Base-by-base conservation (phyloP, 2,329 filamentous ascomycete genomes). In the Penicillium sp. region DNA sequence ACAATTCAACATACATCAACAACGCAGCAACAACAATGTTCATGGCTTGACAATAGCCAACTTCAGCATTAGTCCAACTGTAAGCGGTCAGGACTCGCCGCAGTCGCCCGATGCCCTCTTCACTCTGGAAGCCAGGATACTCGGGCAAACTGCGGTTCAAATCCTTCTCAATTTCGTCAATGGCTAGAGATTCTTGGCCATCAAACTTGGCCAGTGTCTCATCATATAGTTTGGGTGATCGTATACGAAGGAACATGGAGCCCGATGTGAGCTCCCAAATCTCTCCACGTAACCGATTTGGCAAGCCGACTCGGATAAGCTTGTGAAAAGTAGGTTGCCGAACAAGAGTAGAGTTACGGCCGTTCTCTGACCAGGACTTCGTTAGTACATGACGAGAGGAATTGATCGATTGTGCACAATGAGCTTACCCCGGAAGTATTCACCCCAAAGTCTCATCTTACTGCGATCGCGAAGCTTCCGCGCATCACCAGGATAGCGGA, bases 31-130 rank as follows among this genome's bases (percentile, higher is more conserved):
- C 94, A 36, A 99, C 95, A 67, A 99, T 99, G 76, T 99, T 99
- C 95, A 99, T 99, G 62, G 95, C 95, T 78, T 99, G 95, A 75
- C 95, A 99, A 77, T 99, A 99, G 66, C 95, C 95, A 56, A 99
- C 93, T 65, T 97, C 92, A 54, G 91, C 85, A 70, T 99, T 95
- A 50, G 89, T 91, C 95, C 95, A 99, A 78, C 93, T 97, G 79
- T 99, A 99, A 4, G 95, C 95, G 1, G 94, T 98, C 56, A 99
- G 82, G 39, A 99, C 95, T 58, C 94, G 86, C 60, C 95, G 88
- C 62, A 99, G 81, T 19, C 95, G 86, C 46, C 89, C 91, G 65
- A 99, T 99, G 16, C 95, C 95, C 70, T 97, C 93, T 74, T 96
- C 90, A 70, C 89, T 96, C 77, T 99, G 95, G 72, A 97, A 99